Evolutionary conservation across 805 yeast genomes (phyloP), one percentile per base, ranked within the genome.

Genomic region (Barnettozyma californica): DNA sequence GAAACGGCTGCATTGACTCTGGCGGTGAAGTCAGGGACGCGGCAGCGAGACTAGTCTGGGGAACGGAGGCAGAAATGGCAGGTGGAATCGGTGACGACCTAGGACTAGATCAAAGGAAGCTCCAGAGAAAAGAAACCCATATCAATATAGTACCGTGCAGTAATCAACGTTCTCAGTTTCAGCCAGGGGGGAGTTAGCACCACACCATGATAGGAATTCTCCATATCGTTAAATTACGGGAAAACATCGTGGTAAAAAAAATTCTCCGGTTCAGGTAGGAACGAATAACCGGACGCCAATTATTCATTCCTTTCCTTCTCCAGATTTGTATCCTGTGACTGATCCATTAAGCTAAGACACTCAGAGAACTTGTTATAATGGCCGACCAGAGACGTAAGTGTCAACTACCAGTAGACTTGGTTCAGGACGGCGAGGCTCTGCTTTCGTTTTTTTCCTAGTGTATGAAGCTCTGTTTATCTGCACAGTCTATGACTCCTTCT

Each of bases 301-400:
- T 20, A 20, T 41, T 31, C 36, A 31, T 16, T 29, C 23, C 27
- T 41, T 29, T 42, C 34, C 29, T n/a, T 19, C 34, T 18, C 35
- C 33, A 16, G 21, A 16, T 18, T 19, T 9, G 18, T 33, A n/a
- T n/a, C 36, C 9, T 33, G 21, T 35, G 38, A 19, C 44, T 14
- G 21, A 18, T 27, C 19, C 34, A 21, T 27, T 31, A 19, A 26
- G 25, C 13, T 27, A 5, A 11, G 7, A 11, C 14, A 36, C 25
- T n/a, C 40, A 36, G 26, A 19, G 26, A 16, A 27, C 31, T 7
- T 9, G 23, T 16, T 27, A 31, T 5, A 35, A 51, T 51, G 54
- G 29, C 44, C 27, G 54, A 51, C 33, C 47, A 48, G 45, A 51
- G 54, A 51, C 54, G 54, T 51, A 36, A 43, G 54, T 51, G 25